Evolutionary conservation across 331 rosid species (phyloP), one percentile per base, ranked within the genome.

Genomic region (Malus hybrid): DNA sequence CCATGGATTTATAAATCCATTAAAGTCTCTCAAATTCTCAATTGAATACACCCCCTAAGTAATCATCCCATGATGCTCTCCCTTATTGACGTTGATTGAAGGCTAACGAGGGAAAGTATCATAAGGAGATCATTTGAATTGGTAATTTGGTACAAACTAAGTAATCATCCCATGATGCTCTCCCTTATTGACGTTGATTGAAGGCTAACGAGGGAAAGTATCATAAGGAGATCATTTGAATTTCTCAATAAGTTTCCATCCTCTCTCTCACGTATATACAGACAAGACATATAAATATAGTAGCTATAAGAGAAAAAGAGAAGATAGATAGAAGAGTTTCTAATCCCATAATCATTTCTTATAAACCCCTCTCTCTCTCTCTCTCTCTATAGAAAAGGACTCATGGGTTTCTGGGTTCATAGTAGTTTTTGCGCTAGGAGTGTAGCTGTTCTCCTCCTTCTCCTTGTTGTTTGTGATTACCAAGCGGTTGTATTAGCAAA

Each of bases 371-470:
- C 56, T 46, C 60, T 63, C 52, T 36, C 69, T 16, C 8, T 65
- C 73, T 46, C 16, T 10, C 4, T 52, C 19, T 48, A 5, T 52
- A 39, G 12, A 39, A 42, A 33, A 34, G 56, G 64, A 68, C 28
- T 39, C 19, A 87, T 85, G 88, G 78, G 82, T 24, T 46, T 6
- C 68, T 1, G 56, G 64, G 69, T 67, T 50, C 44, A 57, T 56
- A 74, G 62, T 32, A 36, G 70, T 4, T 16, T 50, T 67, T 34
- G 59, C 14, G 32, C 24, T 33, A 11, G 62, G 20, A 27, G 31
- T 27, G 16, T 36, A 36, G 55, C 67, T 24, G 55, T 73, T 13
- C 39, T 69, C 27, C 46, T 48, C 80, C 64, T 82, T 24, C 11
- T 77, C 2, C 24, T 83, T 28, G 55, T 83, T 5, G 12, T 33